These are phyloP conservation scores for Starmera dryadoides DNA, from an alignment of 805 yeast species.

Conservation along the genomic window DNA sequence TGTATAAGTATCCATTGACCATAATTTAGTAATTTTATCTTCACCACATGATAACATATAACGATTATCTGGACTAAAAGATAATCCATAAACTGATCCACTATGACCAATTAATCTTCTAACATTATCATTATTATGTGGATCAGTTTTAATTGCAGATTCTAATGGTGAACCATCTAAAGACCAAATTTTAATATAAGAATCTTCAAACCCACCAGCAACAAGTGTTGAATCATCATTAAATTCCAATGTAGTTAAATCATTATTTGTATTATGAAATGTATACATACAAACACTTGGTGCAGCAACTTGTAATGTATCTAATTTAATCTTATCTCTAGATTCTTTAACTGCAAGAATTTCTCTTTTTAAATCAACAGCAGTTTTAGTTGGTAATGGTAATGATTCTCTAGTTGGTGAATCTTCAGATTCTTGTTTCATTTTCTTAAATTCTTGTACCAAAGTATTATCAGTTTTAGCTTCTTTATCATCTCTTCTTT, in stretches of 20 bases:
- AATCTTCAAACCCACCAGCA: slow-evolving; percentile 94
- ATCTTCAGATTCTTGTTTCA: slow-evolving; percentile 45
- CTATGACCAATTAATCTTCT: slow-evolving; percentile 74
- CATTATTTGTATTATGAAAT: slow-evolving; percentile 89
- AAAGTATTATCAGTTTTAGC: slow-evolving; percentile 36
- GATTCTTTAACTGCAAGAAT: slow-evolving; percentile 77
- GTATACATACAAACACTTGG: slow-evolving; percentile 98
- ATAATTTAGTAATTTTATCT: slow-evolving; percentile 84
- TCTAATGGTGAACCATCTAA: slow-evolving; percentile 83
- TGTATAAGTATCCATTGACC: slow-evolving; percentile 90
- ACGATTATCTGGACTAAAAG: slow-evolving; percentile 85
- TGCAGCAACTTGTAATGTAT: slow-evolving; percentile 65
- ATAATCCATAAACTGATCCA: slow-evolving; percentile 87
- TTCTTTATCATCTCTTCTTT: slow-evolving; percentile 66
- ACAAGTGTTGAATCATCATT: slow-evolving; percentile 80
- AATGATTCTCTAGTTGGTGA: slow-evolving; percentile 69
- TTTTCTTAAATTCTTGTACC: slow-evolving; percentile 58
- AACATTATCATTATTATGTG: slow-evolving; percentile 37
- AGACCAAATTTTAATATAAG: slow-evolving; percentile 87
- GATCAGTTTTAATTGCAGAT: slow-evolving; percentile 51
- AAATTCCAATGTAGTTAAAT: slow-evolving; percentile 79
- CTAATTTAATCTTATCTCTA: slow-evolving; percentile 63
- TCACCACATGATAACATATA: slow-evolving; percentile 79
- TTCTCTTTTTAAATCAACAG: slow-evolving; percentile 72
- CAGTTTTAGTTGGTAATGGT: slow-evolving; percentile 82